Evolutionary conservation across 371 early-diverging fungal genomes (phyloP), one percentile per base, ranked within the genome.

Genomic region (Mucor irregularis): DNA sequence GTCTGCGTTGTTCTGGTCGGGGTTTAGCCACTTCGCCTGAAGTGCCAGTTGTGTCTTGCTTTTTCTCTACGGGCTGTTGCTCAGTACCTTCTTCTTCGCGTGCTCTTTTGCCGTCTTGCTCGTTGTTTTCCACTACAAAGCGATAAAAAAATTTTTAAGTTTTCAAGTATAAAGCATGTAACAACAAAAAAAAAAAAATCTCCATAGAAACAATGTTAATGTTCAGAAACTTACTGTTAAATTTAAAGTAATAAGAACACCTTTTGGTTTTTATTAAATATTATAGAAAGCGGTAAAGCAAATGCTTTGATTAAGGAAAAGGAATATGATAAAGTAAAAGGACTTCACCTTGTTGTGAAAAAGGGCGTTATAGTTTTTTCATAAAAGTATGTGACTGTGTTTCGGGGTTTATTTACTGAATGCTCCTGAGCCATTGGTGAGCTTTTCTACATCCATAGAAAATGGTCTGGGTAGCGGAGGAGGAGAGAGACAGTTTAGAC

Each of bases 1-100:
- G 94, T 65, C 81, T 86, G 29, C 83, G 76, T 13, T 66, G 61
- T 44, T 73, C 70, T 16, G 69, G 53, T 21, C 59, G 54, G 17
- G 64, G 50, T 35, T 50, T 50, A 2, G 50, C 19, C 29, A 38
- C 31, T 49, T 49, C 28, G n/a, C n/a, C n/a, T n/a, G n/a, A n/a
- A 28, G 45, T 4, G 46, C 30, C 29, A n/a, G 45, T 50, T 22
- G 51, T 24, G 16, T 63, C 64, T n/a, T 33, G 4, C 19, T 58
- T 57, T 26, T 63, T 58, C 26, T 52, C 53, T 5, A 35, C 45
- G n/a, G 58, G 58, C 5, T 25, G 35, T 49, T 24, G 30, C 26
- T 17, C 43, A 17, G 17, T 33, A 25, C 48, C 22, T 13, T 53
- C 57, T 33, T 63, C 64, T 44, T 49, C 55, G 35, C 55, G 48